Conservation (phyloP, 2,329 filamentous ascomycete genomes). For the Phyllosticta paracitricarpa region DNA sequence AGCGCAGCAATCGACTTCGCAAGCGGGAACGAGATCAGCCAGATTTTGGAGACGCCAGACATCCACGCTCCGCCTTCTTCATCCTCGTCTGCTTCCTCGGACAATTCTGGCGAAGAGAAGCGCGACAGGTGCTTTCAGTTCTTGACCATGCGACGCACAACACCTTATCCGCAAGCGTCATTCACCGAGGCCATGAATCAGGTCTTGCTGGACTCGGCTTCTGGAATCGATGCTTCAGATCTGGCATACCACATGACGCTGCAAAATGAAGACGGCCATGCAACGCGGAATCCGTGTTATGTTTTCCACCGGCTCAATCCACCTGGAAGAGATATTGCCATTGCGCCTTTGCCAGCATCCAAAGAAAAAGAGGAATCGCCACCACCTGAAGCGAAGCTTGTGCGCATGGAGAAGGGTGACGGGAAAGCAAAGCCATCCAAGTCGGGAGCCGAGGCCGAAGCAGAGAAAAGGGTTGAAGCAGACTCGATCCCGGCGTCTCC, state of each 20-base stretch:
- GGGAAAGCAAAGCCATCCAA: not conserved
- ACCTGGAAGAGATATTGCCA: not conserved
- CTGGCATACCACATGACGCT: not conserved
- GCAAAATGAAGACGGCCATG: not conserved
- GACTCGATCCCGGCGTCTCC: not conserved
- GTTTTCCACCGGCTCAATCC: not conserved
- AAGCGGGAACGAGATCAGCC: not conserved
- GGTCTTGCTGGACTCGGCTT: not conserved
- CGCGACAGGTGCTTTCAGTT: not conserved
- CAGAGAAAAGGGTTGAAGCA: not conserved
- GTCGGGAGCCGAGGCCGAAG: not conserved
- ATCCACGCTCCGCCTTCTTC: not conserved
- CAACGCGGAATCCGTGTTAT: not conserved
- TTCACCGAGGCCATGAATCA: not conserved
- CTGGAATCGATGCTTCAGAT: not conserved
- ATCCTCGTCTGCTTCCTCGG: not conserved
- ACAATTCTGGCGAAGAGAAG: not conserved
- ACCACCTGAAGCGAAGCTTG: not conserved
- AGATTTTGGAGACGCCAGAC: not conserved
- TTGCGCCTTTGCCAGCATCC: not conserved
- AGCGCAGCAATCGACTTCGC: not conserved
- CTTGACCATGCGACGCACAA: not conserved
- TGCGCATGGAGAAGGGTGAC: not conserved
- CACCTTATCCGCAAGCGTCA: not conserved
- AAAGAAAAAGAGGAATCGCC: not conserved